phyloP scores from a whole-genome alignment of 2,329 filamentous ascomycete genomes.

The Nemania sp. region DNA sequence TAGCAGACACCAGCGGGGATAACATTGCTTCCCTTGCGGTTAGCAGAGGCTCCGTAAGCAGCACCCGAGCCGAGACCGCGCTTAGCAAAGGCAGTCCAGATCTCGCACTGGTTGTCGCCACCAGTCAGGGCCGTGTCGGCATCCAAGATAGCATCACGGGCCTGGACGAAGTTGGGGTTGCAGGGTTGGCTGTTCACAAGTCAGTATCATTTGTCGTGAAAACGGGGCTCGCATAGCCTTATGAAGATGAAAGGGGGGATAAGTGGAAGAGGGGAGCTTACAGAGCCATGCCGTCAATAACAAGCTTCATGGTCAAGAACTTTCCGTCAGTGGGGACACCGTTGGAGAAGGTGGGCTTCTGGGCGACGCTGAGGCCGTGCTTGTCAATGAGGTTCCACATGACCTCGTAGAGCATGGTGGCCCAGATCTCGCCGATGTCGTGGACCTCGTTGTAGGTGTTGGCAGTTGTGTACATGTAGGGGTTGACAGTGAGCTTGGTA shows the following conservation, averaged over 20 bases:
- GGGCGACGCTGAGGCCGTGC: conserved; percentile 59
- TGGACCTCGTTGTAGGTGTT: conserved; percentile 56
- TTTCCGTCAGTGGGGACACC: conserved; percentile 62
- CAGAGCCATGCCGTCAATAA: conserved; percentile 61
- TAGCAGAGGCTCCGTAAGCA: conserved; percentile 31
- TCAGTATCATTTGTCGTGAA: conserved; percentile 12
- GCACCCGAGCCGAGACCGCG: conserved; percentile 59
- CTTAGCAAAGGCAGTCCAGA: conserved; percentile 65
- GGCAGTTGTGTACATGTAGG: conserved; percentile 58
- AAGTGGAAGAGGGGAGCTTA: conserved; percentile 38
- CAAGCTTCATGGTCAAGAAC: conserved; percentile 62
- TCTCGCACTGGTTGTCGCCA: conserved; percentile 59
- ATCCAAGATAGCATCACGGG: conserved; percentile 63
- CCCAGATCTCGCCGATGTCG: conserved; percentile 62
- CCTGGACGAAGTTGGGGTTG: conserved; percentile 62
- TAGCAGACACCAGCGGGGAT: conserved; percentile 51
- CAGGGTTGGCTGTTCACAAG: conserved; percentile 57
- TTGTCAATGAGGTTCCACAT: conserved; percentile 66
- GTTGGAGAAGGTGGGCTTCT: conserved; percentile 54
- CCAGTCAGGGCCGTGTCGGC: conserved; percentile 61
- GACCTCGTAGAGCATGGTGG: conserved; percentile 64
- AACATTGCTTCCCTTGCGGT: conserved; percentile 48
- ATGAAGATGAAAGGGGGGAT: not conserved
- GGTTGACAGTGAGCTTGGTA: conserved; percentile 58
- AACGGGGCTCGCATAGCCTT: not conserved